Percentiles rank a stretch among this genome's conserved stretches.
These are phyloP conservation scores for Saccharomycopsis sp. DNA, from an alignment of 805 yeast genomes.

Conservation along the genomic window DNA sequence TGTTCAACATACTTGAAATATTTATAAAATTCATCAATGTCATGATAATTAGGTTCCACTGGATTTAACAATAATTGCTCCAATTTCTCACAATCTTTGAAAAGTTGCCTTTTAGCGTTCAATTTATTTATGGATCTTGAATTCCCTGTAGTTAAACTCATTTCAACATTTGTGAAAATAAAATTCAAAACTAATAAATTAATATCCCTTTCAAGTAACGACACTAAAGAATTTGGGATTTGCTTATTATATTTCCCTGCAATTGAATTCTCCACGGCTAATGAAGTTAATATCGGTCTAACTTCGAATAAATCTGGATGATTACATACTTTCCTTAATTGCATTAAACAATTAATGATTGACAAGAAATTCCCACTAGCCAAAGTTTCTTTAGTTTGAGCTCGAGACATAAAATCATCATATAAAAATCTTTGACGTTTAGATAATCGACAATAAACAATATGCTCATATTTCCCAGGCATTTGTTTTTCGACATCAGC, in stretches of 20 bases:
- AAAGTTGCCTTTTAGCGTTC: conserved; percentile 42
- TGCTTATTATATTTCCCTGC: conserved; percentile 27
- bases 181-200: conserved; percentile 58
- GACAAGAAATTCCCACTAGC: conserved; percentile 93
- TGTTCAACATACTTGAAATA: conserved; percentile 47
- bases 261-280: conserved; percentile 65
- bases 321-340: conserved; percentile 79
- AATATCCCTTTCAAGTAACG: conserved; percentile 32
- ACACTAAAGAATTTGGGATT: conserved; percentile 38
- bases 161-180: conserved; percentile 41
- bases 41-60: conserved; percentile 29
- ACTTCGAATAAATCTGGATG: conserved; percentile 96
- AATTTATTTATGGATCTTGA: conserved; percentile 36
- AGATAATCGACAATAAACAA: conserved; percentile 84
- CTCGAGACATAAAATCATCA: conserved; percentile 96
- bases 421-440: conserved; percentile 87
- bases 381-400: conserved; percentile 88
- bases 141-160: conserved; percentile 38
- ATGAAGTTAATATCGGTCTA: conserved; percentile 87
- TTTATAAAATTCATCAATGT: conserved; percentile 53
- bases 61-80: conserved; percentile 31
- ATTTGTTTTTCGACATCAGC: conserved; percentile 97
- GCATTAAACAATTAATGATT: conserved; percentile 96
- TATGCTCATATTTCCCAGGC: conserved; percentile 97
- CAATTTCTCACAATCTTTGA: conserved; percentile 37